A percentile compares a stretch with the other conserved stretches of the same genome.
These are phyloP conservation scores for Xylariaceae sp. DNA, from an alignment of 2,329 filamentous ascomycete genomes.

Conservation along the genomic window DNA sequence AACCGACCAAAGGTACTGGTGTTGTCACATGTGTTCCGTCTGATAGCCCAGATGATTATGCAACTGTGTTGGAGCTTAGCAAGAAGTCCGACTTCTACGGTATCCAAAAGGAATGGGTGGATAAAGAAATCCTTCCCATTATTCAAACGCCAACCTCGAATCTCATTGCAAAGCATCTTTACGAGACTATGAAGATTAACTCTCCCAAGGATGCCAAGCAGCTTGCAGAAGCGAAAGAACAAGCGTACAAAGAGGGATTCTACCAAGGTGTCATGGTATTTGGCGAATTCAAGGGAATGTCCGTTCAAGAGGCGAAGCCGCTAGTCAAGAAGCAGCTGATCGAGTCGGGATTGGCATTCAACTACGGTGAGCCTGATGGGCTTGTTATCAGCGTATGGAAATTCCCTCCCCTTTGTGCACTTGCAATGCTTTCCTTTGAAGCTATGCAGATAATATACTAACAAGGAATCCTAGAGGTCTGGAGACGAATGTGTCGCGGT, in stretches of 20 bases:
- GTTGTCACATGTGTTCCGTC: constrained; percentile 96
- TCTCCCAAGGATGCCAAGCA: constrained; percentile 94
- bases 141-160: constrained; percentile 86
- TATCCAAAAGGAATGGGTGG: constrained; percentile 96
- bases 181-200: constrained; percentile 93
- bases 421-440: too few species aligned
- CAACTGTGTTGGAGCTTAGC: constrained; percentile 81
- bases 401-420: not conserved
- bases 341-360: constrained; percentile 79
- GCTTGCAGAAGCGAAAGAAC: constrained; percentile 90
- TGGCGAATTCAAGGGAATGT: constrained; percentile 85
- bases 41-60: constrained; percentile 94
- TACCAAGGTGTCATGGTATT: constrained; percentile 92
- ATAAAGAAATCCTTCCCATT: constrained; percentile 86
- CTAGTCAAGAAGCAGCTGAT: constrained; percentile 82
- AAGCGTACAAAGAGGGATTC: constrained; percentile 96
- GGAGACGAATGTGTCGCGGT: constrained; percentile 5
- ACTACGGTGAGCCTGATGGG: constrained; percentile 86
- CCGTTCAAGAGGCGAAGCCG: constrained; percentile 85
- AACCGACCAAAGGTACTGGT: constrained; percentile 92
- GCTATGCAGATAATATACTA: not conserved
- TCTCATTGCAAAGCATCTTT: constrained; percentile 79
- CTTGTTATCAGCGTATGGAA: constrained; percentile 23
- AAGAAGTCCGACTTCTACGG: constrained; percentile 98
- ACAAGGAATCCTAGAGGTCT: constrained; percentile 54